These are phyloP conservation scores for Ochetophila trinervis DNA, from an alignment of 306 rosid species.

Conservation along the genomic window DNA sequence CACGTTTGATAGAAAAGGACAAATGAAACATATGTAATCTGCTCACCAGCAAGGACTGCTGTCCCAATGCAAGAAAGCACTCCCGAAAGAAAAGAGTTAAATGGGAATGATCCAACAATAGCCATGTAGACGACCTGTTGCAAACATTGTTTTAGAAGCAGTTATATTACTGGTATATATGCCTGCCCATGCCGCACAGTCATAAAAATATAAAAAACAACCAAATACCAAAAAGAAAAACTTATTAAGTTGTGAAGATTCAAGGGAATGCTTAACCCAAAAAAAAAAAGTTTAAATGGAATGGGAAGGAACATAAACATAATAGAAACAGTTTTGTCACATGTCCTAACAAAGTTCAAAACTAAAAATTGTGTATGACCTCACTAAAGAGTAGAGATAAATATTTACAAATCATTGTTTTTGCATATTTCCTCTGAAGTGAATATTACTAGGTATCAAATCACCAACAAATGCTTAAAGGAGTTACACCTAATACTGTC, in stretches of 20 bases:
- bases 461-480: too few relatives aligned
- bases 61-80: constrained; percentile 86
- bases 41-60: constrained; percentile 92
- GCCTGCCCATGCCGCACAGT: background rate
- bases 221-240: background rate
- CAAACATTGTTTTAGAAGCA: background rate
- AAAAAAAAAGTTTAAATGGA: too few relatives aligned
- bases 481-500: too few relatives aligned
- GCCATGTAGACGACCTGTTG: constrained; percentile 81
- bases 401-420: background rate
- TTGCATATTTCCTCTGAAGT: background rate
- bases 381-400: too few relatives aligned
- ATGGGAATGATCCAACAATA: constrained; percentile 86
- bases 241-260: too few relatives aligned
- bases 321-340: too few relatives aligned
- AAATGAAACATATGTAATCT: background rate
- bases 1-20: background rate
- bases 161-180: background rate
- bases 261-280: too few relatives aligned
- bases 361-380: too few relatives aligned
- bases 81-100: constrained; percentile 86
- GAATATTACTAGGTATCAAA: too few relatives aligned
- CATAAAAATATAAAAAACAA: background rate
- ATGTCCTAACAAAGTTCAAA: too few relatives aligned
- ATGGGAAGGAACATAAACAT: too few relatives aligned